Conservation (phyloP, 192 early-diverging fungal genomes). For the Podila epigama region DNA sequence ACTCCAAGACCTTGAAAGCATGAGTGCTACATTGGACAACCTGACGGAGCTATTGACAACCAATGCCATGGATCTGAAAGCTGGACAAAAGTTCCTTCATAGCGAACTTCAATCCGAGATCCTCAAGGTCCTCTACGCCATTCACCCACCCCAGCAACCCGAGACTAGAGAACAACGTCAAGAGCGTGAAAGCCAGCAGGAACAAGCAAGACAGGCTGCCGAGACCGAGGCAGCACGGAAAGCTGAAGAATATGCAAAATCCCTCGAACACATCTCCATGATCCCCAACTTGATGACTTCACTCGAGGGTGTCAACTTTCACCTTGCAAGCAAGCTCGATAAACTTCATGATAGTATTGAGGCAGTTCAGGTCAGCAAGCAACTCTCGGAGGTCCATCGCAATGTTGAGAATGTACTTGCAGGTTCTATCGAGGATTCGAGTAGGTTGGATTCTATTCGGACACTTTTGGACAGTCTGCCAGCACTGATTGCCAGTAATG, state of each 20-base stretch:
- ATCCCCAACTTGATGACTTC: constrained; percentile 11
- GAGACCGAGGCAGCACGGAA: neutral
- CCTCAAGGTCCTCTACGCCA: constrained; percentile 3
- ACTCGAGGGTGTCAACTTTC: constrained; percentile 6
- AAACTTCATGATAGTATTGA: neutral
- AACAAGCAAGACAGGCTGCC: neutral
- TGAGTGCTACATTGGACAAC: constrained; percentile 3
- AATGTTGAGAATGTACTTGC: neutral
- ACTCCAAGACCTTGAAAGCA: constrained; percentile 6
- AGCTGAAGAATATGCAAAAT: neutral
- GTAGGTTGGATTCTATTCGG: neutral
- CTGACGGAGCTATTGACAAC: neutral
- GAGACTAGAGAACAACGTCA: neutral
- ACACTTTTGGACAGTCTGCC: neutral
- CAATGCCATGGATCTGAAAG: neutral
- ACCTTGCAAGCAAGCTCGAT: neutral
- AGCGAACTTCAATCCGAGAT: constrained; percentile 1
- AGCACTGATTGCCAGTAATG: neutral
- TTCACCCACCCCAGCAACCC: neutral
- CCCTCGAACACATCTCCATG: constrained; percentile 1
- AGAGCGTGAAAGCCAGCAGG: neutral
- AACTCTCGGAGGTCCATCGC: neutral
- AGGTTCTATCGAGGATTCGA: neutral
- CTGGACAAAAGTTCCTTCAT: constrained; percentile 9
- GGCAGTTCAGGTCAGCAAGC: neutral